Evolutionary conservation across 129 eudicot genomes (phyloP).

Genomic region (Lonicera japonica): DNA sequence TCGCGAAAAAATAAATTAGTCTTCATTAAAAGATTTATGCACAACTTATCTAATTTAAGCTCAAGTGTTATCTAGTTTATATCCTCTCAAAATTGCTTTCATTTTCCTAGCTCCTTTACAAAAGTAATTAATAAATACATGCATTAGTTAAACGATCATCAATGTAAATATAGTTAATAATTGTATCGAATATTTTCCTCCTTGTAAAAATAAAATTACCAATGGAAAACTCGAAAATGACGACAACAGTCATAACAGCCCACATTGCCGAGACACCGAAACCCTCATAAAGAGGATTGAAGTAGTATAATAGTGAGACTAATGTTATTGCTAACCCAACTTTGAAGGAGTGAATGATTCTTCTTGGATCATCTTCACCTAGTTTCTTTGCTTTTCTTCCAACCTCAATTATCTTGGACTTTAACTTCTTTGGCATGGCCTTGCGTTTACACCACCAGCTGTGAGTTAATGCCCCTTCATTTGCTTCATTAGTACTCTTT

Average conservation of each 20-base stretch:
- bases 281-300: conserved; percentile 27
- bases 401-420: conserved; percentile 12
- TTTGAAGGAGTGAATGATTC: conserved; percentile 42
- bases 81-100: background rate
- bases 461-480: background rate
- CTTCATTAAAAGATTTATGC: too few species aligned
- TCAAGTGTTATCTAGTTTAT: background rate
- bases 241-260: conserved; percentile 53
- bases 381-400: conserved; percentile 13
- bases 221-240: conserved; percentile 50
- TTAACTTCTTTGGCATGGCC: conserved; percentile 1
- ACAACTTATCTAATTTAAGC: too few species aligned
- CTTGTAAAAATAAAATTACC: too few species aligned
- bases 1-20: too few species aligned
- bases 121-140: too few species aligned
- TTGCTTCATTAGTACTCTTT: background rate
- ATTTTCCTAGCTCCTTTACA: too few species aligned
- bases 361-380: conserved; percentile 48
- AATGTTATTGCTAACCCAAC: conserved; percentile 37
- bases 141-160: too few species aligned
- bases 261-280: conserved; percentile 50
- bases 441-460: conserved; percentile 7
- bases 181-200: too few species aligned
- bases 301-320: conserved; percentile 42
- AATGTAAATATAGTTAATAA: too few species aligned